Percentiles rank a stretch among this genome's conserved stretches.
These are phyloP conservation scores for Podospora didyma DNA, from an alignment of 495 filamentous ascomycete genomes.

Conservation along the genomic window DNA sequence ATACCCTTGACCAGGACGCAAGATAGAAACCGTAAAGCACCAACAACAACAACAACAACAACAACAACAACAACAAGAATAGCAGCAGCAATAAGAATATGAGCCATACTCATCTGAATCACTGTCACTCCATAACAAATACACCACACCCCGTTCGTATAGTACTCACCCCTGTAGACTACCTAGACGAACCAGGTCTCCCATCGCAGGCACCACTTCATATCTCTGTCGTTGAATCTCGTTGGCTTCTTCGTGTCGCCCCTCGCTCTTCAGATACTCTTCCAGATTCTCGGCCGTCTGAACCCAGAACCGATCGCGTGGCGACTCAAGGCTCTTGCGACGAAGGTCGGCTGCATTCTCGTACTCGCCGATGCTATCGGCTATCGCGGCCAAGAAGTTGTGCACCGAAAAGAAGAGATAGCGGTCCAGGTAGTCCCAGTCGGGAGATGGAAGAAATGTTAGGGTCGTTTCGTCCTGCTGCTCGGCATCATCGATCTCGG, in stretches of 20 bases:
- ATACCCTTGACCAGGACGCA: too few relatives aligned
- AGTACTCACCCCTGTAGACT: too few relatives aligned
- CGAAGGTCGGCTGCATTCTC: slow-evolving; percentile 10
- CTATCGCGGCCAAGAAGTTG: slow-evolving; percentile 25
- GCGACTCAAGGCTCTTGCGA: slow-evolving; percentile 11
- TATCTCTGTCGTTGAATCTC: slow-evolving; percentile 11
- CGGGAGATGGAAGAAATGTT: neutral
- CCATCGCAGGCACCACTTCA: slow-evolving; percentile 1
- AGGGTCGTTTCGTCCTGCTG: too few relatives aligned
- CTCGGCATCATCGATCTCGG: too few relatives aligned
- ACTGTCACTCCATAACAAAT: too few relatives aligned
- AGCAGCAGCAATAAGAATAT: too few relatives aligned
- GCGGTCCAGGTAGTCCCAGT: slow-evolving; percentile 20
- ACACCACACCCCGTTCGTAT: too few relatives aligned
- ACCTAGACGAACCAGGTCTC: too few relatives aligned
- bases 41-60: too few relatives aligned
- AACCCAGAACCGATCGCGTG: slow-evolving; percentile 26
- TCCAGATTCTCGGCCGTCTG: slow-evolving; percentile 23
- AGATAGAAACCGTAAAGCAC: too few relatives aligned
- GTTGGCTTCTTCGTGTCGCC: slow-evolving; percentile 17
- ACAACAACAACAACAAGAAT: too few relatives aligned
- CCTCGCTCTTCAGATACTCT: slow-evolving; percentile 16
- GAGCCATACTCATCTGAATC: too few relatives aligned
- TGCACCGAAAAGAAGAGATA: slow-evolving; percentile 26
- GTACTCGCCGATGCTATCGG: slow-evolving; percentile 13